These are phyloP conservation scores for Solanum ahanhuiri DNA, from an alignment of 257 asterid genomes.

Conservation along the genomic window DNA sequence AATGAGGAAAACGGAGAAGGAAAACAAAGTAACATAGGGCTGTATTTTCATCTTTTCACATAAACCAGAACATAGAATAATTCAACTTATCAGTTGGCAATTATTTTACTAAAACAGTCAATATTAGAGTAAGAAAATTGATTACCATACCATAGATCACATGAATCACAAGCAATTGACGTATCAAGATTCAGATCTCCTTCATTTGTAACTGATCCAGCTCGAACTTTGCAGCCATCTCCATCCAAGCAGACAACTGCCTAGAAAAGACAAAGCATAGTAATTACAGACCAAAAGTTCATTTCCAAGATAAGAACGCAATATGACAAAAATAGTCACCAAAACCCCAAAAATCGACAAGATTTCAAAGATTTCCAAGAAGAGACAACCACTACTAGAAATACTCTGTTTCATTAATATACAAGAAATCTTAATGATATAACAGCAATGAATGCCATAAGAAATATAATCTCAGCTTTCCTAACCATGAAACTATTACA, in stretches of 20 bases:
- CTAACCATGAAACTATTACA: background rate
- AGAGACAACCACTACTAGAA: background rate
- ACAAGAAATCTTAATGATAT: background rate
- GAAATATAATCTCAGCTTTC: background rate
- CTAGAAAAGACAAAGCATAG: slow-evolving; percentile 43
- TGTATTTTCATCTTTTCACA: background rate
- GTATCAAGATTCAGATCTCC: slow-evolving; percentile 84
- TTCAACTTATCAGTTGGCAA: background rate
- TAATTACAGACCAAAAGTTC: slow-evolving; percentile 15
- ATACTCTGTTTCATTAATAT: background rate
- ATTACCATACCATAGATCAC: slow-evolving; percentile 89
- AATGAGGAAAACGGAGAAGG: background rate
- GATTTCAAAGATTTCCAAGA: background rate
- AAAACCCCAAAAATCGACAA: background rate
- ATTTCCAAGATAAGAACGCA: background rate
- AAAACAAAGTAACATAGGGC: background rate
- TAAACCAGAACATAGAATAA: background rate
- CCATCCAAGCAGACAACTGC: slow-evolving; percentile 98
- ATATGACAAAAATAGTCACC: background rate
- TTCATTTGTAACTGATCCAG: slow-evolving; percentile 49
- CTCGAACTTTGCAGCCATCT: slow-evolving; percentile 84
- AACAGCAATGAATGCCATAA: background rate
- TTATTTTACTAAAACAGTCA: background rate
- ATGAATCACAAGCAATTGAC: slow-evolving; percentile 95
- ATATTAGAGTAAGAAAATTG: background rate